phyloP scores from a whole-genome alignment of 257 asterid genomes.

The Scutellaria minor region DNA sequence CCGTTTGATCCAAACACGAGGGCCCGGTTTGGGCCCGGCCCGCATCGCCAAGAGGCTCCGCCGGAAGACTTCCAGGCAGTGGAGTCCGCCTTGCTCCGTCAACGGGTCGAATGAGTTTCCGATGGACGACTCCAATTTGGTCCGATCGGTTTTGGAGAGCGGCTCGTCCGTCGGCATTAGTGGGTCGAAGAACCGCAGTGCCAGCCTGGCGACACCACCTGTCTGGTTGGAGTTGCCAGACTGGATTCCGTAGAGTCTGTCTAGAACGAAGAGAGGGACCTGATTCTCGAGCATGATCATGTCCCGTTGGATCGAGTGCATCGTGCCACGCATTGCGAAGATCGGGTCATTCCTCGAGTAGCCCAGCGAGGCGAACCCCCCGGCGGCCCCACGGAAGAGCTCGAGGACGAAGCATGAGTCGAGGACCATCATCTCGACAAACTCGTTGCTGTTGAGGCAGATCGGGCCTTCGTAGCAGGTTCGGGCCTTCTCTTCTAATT shows the following conservation, averaged over 20 bases:
- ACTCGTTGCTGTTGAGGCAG: slow-evolving; percentile 64
- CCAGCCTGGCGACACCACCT: slow-evolving; percentile 65
- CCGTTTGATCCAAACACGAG: slow-evolving; percentile 65
- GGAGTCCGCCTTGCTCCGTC: slow-evolving; percentile 69
- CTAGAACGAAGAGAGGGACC: slow-evolving; percentile 71
- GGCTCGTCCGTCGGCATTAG: slow-evolving; percentile 85
- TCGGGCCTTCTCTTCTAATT: slow-evolving; percentile 64
- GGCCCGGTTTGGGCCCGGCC: slow-evolving; percentile 64
- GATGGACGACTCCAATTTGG: slow-evolving; percentile 44
- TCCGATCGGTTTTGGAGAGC: slow-evolving; percentile 53
- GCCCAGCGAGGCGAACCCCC: slow-evolving; percentile 62
- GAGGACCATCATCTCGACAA: slow-evolving; percentile 81
- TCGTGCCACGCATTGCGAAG: slow-evolving; percentile 80
- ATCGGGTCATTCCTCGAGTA: slow-evolving; percentile 78
- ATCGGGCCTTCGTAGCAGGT: slow-evolving; percentile 73
- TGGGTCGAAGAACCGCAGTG: slow-evolving; percentile 77
- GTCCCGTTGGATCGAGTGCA: slow-evolving; percentile 86
- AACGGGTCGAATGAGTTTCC: slow-evolving; percentile 66
- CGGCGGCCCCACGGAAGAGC: slow-evolving; percentile 72
- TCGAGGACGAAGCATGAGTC: slow-evolving; percentile 78
- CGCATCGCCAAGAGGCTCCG: slow-evolving; percentile 56
- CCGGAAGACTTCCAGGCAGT: slow-evolving; percentile 81
- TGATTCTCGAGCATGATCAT: slow-evolving; percentile 97
- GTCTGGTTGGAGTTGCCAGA: slow-evolving; percentile 49
- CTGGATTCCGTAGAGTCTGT: slow-evolving; percentile 57